Conservation (phyloP, 495 filamentous ascomycete species). For the Cetradonia linearis region DNA sequence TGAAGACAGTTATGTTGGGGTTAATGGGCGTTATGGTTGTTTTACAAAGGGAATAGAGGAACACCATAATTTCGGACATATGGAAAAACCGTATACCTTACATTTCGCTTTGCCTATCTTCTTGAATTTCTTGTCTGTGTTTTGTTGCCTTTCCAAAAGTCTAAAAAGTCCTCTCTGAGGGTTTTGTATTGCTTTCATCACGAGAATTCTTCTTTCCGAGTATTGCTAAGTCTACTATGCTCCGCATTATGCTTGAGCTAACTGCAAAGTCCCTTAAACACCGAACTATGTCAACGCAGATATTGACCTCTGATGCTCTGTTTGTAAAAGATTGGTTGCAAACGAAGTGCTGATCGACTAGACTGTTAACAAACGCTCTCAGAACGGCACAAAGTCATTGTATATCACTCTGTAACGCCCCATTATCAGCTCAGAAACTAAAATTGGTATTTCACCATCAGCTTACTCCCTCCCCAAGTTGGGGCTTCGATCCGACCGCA, state of each 20-base stretch:
- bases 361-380: background rate
- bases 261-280: background rate
- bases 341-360: background rate
- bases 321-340: background rate
- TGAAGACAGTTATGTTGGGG: slow-evolving; percentile 88
- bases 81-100: background rate
- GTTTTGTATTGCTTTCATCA: too few species aligned
- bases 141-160: background rate
- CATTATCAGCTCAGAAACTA: background rate
- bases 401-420: background rate
- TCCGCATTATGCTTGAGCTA: background rate
- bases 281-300: background rate
- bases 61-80: background rate
- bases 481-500: background rate
- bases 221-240: background rate
- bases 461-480: background rate
- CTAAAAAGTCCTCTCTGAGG: too few species aligned
- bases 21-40: slow-evolving; percentile 94
- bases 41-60: slow-evolving; percentile 66
- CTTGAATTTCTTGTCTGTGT: background rate
- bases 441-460: background rate
- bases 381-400: background rate
- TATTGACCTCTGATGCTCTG: background rate
- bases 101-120: background rate
- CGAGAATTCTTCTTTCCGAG: background rate